A percentile compares a stretch with the other conserved stretches of the same genome.
Evolutionary conservation across 192 early-diverging fungal genomes (phyloP).

Genomic region (Coemansia sp.): DNA sequence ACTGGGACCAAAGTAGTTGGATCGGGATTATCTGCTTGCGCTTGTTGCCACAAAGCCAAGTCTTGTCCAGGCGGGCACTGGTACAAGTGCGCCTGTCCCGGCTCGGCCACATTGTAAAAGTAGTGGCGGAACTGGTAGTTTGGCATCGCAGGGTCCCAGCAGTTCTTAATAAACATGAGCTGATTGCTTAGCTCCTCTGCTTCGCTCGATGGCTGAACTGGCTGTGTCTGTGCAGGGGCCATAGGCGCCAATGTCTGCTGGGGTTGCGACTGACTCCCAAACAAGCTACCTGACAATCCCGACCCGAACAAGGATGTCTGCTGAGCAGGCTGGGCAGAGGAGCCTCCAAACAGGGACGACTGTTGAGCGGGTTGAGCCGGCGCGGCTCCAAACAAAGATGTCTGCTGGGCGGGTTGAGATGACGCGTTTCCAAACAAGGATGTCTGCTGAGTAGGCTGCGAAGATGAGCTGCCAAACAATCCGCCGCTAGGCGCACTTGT

Average conservation of each 20-base stretch:
- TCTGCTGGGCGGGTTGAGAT: conserved; percentile 19
- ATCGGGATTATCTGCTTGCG: conserved; percentile 85
- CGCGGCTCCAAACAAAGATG: conserved; percentile 18
- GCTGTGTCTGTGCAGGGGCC: conserved; percentile 22
- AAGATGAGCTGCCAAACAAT: conserved; percentile 25
- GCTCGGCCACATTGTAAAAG: conserved; percentile 94
- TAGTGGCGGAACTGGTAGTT: conserved; percentile 89
- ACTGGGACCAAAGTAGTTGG: conserved; percentile 88
- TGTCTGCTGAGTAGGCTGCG: background rate
- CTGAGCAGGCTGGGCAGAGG: background rate
- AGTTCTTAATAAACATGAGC: conserved; percentile 66
- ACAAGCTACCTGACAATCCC: background rate
- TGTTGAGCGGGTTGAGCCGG: conserved; percentile 23
- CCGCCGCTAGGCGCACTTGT: conserved; percentile 11
- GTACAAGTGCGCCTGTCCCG: conserved; percentile 80
- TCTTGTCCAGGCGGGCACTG: conserved; percentile 72
- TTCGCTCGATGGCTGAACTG: conserved; percentile 26
- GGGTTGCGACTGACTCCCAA: conserved; percentile 13
- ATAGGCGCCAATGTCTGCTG: conserved; percentile 17
- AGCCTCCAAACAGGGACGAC: conserved; percentile 16
- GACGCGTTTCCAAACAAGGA: conserved; percentile 20
- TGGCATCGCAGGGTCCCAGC: conserved; percentile 77
- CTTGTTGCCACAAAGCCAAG: conserved; percentile 75
- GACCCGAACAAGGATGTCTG: background rate
- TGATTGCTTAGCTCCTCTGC: conserved; percentile 60